Base-by-base conservation (phyloP, 2,329 filamentous ascomycete species). In the Neonectria sp. region DNA sequence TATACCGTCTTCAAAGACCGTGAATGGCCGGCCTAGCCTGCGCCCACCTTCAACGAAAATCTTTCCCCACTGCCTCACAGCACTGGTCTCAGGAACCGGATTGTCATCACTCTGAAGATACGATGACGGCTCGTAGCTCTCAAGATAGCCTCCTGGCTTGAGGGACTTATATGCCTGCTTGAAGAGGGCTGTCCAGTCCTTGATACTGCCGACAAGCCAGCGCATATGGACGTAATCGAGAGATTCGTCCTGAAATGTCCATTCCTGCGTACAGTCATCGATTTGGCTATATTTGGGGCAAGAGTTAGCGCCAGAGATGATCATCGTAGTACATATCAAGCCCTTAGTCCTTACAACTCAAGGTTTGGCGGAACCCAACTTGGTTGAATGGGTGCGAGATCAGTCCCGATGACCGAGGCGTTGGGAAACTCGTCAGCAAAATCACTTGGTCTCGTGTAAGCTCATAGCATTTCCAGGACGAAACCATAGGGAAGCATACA, bases 21-120 rank as follows among this genome's bases (percentile, higher is more conserved):
- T 73, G 0, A 72, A 73, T 2, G 70, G 70, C 1, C 68, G 60
- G 0, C 68, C 71, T 1, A 71, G 67, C 40, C 67, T 71, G 58
- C 69, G 69, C 0, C 70, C 66, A 0, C 71, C 71, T 1, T 73
- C 65, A 0, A 72, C 53, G 2, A 73, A 72, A 49, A 72, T 67
- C 45, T 73, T 72, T 2, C 68, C 70, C 71, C 71, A 73, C 5
- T 73, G 71, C 4, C 60, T 45, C 70, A 73, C 72, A 0, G 68
- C 70, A 4, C 68, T 71, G 27, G 60, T 69, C 4, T 69, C 55
- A 0, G 52, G 48, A 25, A 73, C 65, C 1, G 8, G 67, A 0
- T 58, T 68, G 1, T 72, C 70, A 0, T 72, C 68, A 1, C 65
- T 67, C 29, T 70, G 63, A 53, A 72, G 65, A 3, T 60, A 64